These are phyloP conservation scores for Pseudogymnoascus sp. DNA, from an alignment of 2,329 filamentous ascomycete genomes.

Conservation along the genomic window DNA sequence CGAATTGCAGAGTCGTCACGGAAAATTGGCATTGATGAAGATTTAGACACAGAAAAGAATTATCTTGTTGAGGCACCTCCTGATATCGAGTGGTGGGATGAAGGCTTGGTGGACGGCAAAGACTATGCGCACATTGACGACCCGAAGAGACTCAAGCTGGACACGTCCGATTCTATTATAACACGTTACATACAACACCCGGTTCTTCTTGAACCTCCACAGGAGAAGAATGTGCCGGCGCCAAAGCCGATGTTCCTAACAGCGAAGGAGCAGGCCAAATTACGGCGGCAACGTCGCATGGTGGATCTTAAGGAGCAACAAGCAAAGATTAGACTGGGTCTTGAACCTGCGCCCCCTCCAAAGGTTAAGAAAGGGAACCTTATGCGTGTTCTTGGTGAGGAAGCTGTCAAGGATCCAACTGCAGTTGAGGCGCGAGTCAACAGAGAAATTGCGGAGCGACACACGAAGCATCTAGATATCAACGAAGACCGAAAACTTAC, in stretches of 20 bases:
- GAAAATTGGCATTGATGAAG: conserved; percentile 90
- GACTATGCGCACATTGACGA: conserved; percentile 65
- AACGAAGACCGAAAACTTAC: conserved; percentile 84
- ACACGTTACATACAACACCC: conserved; percentile 90
- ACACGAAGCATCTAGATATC: conserved; percentile 62
- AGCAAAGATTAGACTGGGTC: conserved; percentile 84
- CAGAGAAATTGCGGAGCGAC: conserved; percentile 80
- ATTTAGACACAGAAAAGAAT: conserved; percentile 77
- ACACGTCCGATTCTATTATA: conserved; percentile 73
- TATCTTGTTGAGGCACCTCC: conserved; percentile 79
- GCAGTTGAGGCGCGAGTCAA: conserved; percentile 93
- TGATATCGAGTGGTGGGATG: conserved; percentile 95
- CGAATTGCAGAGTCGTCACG: conserved; percentile 79
- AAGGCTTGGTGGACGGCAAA: conserved; percentile 67
- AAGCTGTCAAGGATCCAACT: conserved; percentile 86
- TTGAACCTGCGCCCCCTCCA: conserved; percentile 81
- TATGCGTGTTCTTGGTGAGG: conserved; percentile 89
- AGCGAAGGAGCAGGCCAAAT: conserved; percentile 79
- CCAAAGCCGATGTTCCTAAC: conserved; percentile 92
- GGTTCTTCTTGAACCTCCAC: conserved; percentile 79
- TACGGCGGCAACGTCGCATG: conserved; percentile 81
- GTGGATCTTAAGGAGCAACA: conserved; percentile 93
- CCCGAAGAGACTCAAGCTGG: conserved; percentile 59
- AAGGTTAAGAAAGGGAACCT: conserved; percentile 97
- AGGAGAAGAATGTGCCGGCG: conserved; percentile 70